Conservation (phyloP, 1,284 basidiomycete genomes). For the Sanguinoderma infundibulare region DNA sequence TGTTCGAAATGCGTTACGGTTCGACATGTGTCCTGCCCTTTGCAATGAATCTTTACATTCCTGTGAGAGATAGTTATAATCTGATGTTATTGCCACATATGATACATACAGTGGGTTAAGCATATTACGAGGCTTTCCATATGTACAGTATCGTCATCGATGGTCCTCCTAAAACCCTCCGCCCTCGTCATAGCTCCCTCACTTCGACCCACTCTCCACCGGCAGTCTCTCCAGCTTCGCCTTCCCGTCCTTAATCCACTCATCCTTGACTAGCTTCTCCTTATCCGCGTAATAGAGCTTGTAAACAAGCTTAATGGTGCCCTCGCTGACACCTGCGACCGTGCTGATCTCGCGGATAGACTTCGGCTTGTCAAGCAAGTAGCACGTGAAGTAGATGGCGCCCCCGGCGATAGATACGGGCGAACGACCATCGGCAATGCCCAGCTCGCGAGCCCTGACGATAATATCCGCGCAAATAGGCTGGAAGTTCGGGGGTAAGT, state of each 20-base stretch:
- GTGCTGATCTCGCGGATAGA: conserved; percentile 85
- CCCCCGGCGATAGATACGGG: conserved; percentile 97
- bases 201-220: conserved; percentile 36
- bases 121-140: conserved; percentile 11
- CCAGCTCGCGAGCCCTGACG: conserved; percentile 78
- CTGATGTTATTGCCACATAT: conserved; percentile 22
- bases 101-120: conserved; percentile 23
- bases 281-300: conserved; percentile 69
- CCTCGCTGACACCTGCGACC: conserved; percentile 98
- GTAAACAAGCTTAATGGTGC: conserved; percentile 92
- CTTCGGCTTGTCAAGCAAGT: conserved; percentile 77
- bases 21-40: not conserved
- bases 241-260: conserved; percentile 82
- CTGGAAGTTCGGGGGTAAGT: conserved; percentile 84
- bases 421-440: conserved; percentile 90
- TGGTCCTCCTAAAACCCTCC: conserved; percentile 6
- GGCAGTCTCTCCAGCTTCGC: conserved; percentile 59
- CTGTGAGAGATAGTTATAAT: not conserved
- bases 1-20: too few species aligned
- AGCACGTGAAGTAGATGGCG: conserved; percentile 92
- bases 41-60: not conserved
- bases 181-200: not conserved
- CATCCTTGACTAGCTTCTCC: conserved; percentile 78
- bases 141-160: conserved; percentile 9
- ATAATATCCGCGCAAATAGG: conserved; percentile 89